phyloP scores from a whole-genome alignment of 495 filamentous ascomycete species.

The Glonium stellatum region DNA sequence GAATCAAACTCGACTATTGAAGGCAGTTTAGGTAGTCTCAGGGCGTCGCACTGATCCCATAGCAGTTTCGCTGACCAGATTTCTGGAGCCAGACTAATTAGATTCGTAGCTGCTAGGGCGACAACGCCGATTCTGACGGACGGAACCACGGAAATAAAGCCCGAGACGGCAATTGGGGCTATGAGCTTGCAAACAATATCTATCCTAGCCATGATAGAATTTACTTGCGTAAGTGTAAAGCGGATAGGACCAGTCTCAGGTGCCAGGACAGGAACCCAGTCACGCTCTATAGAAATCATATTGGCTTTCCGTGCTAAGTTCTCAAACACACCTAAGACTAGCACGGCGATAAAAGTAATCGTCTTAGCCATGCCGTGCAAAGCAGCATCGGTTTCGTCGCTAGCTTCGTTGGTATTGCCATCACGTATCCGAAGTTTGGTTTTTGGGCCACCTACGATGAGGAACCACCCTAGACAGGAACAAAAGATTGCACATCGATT shows the following conservation, averaged over 20 bases:
- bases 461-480: background rate
- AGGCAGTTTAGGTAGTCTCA: background rate
- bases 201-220: background rate
- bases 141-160: background rate
- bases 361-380: background rate
- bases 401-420: background rate
- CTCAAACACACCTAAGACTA: background rate
- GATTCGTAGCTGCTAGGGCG: background rate
- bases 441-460: background rate
- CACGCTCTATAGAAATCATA: conserved; percentile 6
- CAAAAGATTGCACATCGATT: background rate
- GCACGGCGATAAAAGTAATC: background rate
- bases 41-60: background rate
- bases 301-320: conserved; percentile 5
- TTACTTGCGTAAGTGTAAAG: conserved; percentile 2
- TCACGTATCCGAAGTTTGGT: background rate
- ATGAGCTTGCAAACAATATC: conserved; percentile 5
- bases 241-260: background rate
- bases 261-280: conserved; percentile 3
- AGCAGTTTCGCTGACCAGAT: background rate
- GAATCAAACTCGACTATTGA: background rate
- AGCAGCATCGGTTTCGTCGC: background rate
- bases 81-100: background rate
- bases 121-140: background rate
- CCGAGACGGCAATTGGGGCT: conserved; percentile 2